Base-by-base conservation (phyloP, 441 rosid species). In the Adansonia gregorii region DNA sequence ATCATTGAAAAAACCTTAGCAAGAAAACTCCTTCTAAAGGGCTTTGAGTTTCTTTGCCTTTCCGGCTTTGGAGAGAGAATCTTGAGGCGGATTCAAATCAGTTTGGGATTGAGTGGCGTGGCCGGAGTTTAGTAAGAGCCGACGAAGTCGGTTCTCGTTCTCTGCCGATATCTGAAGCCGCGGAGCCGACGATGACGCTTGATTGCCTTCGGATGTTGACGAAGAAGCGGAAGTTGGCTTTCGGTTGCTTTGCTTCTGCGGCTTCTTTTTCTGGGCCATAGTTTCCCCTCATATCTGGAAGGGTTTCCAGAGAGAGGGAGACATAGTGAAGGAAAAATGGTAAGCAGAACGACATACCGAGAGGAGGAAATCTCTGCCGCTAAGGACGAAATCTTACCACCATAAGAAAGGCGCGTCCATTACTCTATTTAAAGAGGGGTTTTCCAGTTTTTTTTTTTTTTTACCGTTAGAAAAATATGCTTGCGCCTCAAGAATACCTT, bases 261-360 rank as follows among this genome's bases (percentile, higher is more conserved):
- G 86, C 82, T 89, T 91, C 88, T 85, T 90, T 79, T 91, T 92
- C 52, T 94, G 97, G 77, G 97, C 92, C 95, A 93, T 92, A 81
- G 72, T 73, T 43, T 59, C 20, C 41, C 20, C 58, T n/a, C 35
- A 8, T 0, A 54, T 17, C 17, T 67, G 70, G 85, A 61, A 78
- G 14, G 9, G 39, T 17, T 6, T 43, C 20, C 4, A 31, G 39
- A 9, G 39, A 31, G 39, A 24, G 27, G 4, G 4, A 31, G 39
- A 61, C 7, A 58, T 67, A 61, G 68, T 52, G 52, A 4, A 8
- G 0, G 24, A 19, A 14, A 15, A 3, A 35, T 10, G 68, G 5
- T 55, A 35, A 22, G 1, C 9, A 58, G 39, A 31, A 31, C 39
- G 24, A 27, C 35, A 27, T 31, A 58, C 63, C 14, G 1, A 24